Conservation (phyloP, 805 yeast genomes). For the Kodamaea laetipori region DNA sequence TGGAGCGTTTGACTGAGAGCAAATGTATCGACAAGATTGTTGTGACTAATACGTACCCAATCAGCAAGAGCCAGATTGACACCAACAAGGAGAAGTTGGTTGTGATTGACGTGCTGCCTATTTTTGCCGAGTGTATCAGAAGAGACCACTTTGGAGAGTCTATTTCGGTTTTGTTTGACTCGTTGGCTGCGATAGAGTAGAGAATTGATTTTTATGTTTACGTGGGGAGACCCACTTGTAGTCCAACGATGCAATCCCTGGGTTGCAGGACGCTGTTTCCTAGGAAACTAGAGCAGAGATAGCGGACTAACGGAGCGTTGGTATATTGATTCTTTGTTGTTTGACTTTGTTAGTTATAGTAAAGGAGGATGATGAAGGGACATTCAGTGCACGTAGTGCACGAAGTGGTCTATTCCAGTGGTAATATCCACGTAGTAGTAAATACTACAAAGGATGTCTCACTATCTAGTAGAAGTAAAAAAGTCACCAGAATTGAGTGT, state of each 20-base stretch:
- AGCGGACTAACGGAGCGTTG: conserved; percentile 64
- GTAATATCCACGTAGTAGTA: no score
- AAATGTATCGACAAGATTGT: conserved; percentile 87
- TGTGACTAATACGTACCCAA: conserved; percentile 96
- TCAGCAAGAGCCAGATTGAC: conserved; percentile 59
- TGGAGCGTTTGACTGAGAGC: conserved; percentile 75
- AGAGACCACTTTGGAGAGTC: conserved; percentile 99
- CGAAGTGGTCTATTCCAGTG: no score
- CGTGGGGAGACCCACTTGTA: background rate
- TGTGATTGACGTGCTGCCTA: conserved; percentile 90
- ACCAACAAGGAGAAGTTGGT: conserved; percentile 65
- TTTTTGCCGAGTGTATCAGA: conserved; percentile 96
- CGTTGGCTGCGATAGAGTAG: conserved; percentile 61
- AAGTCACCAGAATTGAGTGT: background rate
- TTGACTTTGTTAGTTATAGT: background rate
- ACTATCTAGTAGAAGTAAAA: no score
- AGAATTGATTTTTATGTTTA: background rate
- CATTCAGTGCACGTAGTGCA: no score
- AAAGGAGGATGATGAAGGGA: background rate
- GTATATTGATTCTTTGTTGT: conserved; percentile 32
- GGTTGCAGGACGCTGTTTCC: conserved; percentile 52
- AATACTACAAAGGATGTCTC: no score
- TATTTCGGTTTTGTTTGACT: conserved; percentile 89
- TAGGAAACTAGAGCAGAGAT: conserved; percentile 19
- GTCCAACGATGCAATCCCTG: conserved; percentile 57